Evolutionary conservation across 495 filamentous ascomycete genomes (phyloP), one percentile per base, ranked within the genome.

Genomic region (Talaromyces stipitatus): DNA sequence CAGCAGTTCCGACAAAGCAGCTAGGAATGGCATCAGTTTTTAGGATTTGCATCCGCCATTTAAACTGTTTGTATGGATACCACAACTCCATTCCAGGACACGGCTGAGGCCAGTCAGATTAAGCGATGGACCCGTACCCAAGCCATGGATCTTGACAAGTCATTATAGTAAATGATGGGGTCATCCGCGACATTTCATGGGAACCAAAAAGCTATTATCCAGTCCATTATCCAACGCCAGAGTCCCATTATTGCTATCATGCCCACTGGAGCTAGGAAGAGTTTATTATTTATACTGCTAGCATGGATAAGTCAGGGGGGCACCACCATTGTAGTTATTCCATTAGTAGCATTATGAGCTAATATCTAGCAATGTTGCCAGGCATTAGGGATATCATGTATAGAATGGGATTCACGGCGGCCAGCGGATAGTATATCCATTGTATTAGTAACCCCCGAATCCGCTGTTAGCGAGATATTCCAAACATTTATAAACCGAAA

Each of bases 241-340:
- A 59, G 41, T 41, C 65, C 28, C 1, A 52, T 67, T 7, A 52
- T 69, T 6, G 56, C 30, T 1, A 53, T 69, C 3, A 69, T 67
- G 27, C 55, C 54, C 4, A 67, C 55, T 0, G 56, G 58, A 2
- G 51, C 45, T 2, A 56, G 59, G 0, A 69, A 69, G 56, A 65
- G 62, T 47, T 30, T 69, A 26, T 48, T 59, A 23, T 69, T 69
- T 32, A 65, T 69, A 45, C 57, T 69, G 22, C 63, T 56, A 24
- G 57, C 41, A 26, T 62, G 20, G 52, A 36, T 41, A 20, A 32
- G 55, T 38, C 10, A 32, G 54, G 27, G 43, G 56, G 46, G 58
- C 48, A n/a, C 54, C 50, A 46, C 51, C 20, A 54, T 59, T 55
- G 2, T 66, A 16, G 54, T 66, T 4, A 48, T 65, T 11, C 60